A percentile compares a stretch with the other conserved stretches of the same genome.
These are phyloP conservation scores for Heliosperma pusillum DNA, from an alignment of 148 eudicot genomes.

Conservation along the genomic window DNA sequence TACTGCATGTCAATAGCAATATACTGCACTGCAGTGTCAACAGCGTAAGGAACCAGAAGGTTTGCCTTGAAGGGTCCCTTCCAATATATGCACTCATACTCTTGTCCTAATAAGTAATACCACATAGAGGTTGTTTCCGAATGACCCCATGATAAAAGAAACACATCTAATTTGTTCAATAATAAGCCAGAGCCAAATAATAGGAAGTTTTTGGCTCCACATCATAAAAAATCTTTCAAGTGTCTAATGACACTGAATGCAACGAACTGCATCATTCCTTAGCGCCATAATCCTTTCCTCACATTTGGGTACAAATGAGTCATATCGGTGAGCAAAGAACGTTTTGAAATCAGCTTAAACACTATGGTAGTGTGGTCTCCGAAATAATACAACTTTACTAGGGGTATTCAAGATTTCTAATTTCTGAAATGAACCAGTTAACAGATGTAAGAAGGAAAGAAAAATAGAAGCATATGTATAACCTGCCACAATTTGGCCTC, in stretches of 20 bases:
- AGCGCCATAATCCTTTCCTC: not conserved
- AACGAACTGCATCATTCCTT: too few species aligned
- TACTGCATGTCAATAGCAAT: too few species aligned
- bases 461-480: constrained; percentile 2
- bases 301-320: not conserved
- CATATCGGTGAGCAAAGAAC: not conserved
- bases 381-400: not conserved
- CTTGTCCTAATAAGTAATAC: not conserved
- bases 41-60: not conserved
- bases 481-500: constrained; percentile 94
- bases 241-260: not conserved
- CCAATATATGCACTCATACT: not conserved
- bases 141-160: too few species aligned
- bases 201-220: not conserved
- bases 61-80: not conserved
- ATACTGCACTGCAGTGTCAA: not conserved
- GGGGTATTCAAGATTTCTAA: not conserved
- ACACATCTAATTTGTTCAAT: not conserved
- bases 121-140: not conserved
- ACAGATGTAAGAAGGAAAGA: not conserved
- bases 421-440: not conserved
- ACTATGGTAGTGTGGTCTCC: not conserved
- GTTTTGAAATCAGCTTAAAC: not conserved
- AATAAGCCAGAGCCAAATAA: not conserved
- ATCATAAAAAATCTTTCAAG: not conserved